Percentiles rank a stretch among this genome's conserved stretches.
phyloP scores from a whole-genome alignment of 2,329 filamentous ascomycete species.

The Ophiognomonia clavigignenti-juglandacearum region DNA sequence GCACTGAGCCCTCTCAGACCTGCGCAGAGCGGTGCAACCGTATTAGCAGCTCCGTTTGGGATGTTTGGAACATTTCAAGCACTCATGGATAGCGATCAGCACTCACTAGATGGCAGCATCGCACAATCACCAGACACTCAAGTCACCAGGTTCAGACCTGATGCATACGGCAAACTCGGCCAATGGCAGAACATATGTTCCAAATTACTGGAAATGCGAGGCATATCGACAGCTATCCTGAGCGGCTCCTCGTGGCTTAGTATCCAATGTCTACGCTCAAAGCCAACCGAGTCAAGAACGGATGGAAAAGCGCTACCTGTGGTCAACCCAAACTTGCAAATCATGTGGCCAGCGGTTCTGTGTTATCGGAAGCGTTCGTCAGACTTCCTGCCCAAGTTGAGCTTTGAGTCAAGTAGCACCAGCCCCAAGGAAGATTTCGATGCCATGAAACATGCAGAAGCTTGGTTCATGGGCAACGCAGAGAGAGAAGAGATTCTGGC shows the following conservation, averaged over 20 bases:
- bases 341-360: slow-evolving; percentile 50
- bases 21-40: slow-evolving; percentile 36
- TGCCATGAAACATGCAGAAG: slow-evolving; percentile 41
- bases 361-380: slow-evolving; percentile 46
- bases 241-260: slow-evolving; percentile 45
- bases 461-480: slow-evolving; percentile 39
- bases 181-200: slow-evolving; percentile 47
- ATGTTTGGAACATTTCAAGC: slow-evolving; percentile 38
- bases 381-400: slow-evolving; percentile 12
- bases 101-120: slow-evolving; percentile 30
- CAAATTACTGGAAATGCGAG: slow-evolving; percentile 45
- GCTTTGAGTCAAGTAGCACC: slow-evolving; percentile 27
- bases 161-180: slow-evolving; percentile 35
- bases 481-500: slow-evolving; percentile 43
- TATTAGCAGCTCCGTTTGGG: slow-evolving; percentile 53
- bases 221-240: slow-evolving; percentile 39
- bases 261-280: slow-evolving; percentile 43
- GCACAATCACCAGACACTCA: slow-evolving; percentile 52
- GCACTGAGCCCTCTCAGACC: slow-evolving; percentile 32
- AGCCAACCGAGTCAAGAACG: slow-evolving; percentile 34
- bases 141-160: slow-evolving; percentile 35
- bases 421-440: slow-evolving; percentile 42
- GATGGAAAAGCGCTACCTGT: slow-evolving; percentile 37
- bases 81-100: slow-evolving; percentile 28
- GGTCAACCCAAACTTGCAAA: slow-evolving; percentile 30